Percentiles rank a stretch among this genome's conserved stretches.
Conservation (phyloP, 1,139 yeast species). For the Suhomyces maxii region DNA sequence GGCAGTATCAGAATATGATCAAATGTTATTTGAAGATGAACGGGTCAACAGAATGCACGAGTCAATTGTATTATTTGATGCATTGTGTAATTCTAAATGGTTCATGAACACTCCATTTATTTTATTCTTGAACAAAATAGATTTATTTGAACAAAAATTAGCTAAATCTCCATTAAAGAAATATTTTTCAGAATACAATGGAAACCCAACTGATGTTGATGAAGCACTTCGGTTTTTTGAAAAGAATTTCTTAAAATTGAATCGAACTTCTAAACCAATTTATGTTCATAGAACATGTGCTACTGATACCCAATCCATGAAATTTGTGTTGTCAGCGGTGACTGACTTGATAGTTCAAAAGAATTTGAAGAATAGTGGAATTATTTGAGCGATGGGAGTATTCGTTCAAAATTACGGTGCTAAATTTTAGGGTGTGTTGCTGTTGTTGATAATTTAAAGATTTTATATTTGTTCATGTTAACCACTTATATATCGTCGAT, state of each 20-base stretch:
- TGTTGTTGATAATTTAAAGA: too few species aligned
- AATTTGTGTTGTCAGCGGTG: constrained; percentile 86
- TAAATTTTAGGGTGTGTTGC: too few species aligned
- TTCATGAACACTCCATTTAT: constrained; percentile 85
- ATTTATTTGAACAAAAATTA: constrained; percentile 73
- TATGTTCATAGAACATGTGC: constrained; percentile 96
- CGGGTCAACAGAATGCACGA: constrained; percentile 90
- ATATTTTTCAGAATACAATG: constrained; percentile 73
- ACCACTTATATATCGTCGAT: too few species aligned
- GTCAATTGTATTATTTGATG: constrained; percentile 78
- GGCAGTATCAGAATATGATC: constrained; percentile 92
- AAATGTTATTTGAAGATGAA: constrained; percentile 86
- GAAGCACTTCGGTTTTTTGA: constrained; percentile 71
- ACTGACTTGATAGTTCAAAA: constrained; percentile 88
- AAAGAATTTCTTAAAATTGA: constrained; percentile 58
- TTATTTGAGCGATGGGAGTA: constrained; percentile 43
- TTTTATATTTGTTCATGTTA: too few species aligned
- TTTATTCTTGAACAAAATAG: constrained; percentile 84
- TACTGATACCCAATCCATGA: constrained; percentile 86
- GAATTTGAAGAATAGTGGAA: constrained; percentile 79
- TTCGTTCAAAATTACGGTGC: too few species aligned
- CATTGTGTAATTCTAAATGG: constrained; percentile 85
- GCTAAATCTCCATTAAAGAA: constrained; percentile 59
- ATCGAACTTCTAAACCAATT: constrained; percentile 68
- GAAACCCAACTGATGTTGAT: constrained; percentile 61